These are phyloP conservation scores for Candida chilensis DNA, from an alignment of 805 yeast species.

Conservation along the genomic window DNA sequence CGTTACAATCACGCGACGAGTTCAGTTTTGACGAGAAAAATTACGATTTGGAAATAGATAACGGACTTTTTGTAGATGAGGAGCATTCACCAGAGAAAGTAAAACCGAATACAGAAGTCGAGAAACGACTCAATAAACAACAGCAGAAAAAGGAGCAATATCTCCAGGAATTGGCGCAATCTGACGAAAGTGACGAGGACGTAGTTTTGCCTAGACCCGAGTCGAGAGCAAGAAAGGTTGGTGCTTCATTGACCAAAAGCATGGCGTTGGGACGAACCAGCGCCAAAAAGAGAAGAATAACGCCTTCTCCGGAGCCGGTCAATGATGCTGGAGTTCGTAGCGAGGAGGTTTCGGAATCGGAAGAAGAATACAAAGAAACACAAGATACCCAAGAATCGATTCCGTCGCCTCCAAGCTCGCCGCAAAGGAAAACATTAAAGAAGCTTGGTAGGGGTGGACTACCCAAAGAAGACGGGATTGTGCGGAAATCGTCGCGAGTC, in stretches of 20 bases:
- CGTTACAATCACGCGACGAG: no score
- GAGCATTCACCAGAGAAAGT: no score
- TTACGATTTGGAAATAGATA: no score
- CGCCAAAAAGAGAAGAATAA: slow-evolving; percentile 3
- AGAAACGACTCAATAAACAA: not conserved
- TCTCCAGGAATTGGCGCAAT: slow-evolving; percentile 4
- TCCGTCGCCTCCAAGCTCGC: slow-evolving; percentile 1
- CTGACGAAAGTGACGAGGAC: slow-evolving; percentile 7
- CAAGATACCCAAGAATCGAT: slow-evolving; percentile 4
- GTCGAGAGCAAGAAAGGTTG: slow-evolving; percentile 1
- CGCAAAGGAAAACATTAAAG: not conserved
- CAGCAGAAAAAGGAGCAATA: slow-evolving; percentile 1
- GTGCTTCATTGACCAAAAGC: slow-evolving; percentile 16
- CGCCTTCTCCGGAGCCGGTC: slow-evolving; percentile 1
- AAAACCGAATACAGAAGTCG: no score
- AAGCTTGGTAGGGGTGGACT: no score
- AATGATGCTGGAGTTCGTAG: slow-evolving; percentile 10
- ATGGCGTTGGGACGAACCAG: slow-evolving; percentile 18
- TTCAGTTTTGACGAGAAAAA: no score
- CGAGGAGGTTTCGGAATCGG: not conserved
- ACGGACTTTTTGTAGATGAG: no score
- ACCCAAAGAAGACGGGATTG: slow-evolving; percentile 12
- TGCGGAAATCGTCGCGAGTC: slow-evolving; percentile 58
- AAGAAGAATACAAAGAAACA: slow-evolving; percentile 6
- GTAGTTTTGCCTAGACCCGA: slow-evolving; percentile 1